Conservation (phyloP, 176 grass and related monocot genomes). For the Rhipidocladum racemiflorum region DNA sequence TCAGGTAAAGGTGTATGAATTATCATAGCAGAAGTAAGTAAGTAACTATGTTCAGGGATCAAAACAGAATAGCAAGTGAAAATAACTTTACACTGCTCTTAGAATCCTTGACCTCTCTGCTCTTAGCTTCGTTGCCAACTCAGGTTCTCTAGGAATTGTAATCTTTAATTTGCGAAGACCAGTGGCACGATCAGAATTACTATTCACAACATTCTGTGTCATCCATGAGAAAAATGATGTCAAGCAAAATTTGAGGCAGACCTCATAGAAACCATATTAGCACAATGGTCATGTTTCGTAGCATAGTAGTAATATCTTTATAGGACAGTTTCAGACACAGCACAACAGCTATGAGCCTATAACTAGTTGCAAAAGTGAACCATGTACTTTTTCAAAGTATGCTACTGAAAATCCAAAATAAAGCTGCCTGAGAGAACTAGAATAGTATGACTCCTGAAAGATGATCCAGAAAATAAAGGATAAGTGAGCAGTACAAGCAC, state of each 20-base stretch:
- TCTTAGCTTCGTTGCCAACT: constrained; percentile 68
- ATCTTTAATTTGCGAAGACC: constrained; percentile 47
- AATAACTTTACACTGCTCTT: constrained; percentile 61
- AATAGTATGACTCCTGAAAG: background rate
- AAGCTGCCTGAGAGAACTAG: background rate
- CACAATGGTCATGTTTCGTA: background rate
- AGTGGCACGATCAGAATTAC: constrained; percentile 17
- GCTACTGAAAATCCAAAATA: background rate
- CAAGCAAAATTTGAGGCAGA: constrained; percentile 10
- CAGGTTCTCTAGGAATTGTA: constrained; percentile 74
- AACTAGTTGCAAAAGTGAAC: background rate
- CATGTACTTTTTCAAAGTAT: background rate
- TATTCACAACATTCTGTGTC: constrained; percentile 29
- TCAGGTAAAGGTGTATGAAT: constrained; percentile 17
- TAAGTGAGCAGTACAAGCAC: background rate
- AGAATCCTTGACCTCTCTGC: constrained; percentile 63
- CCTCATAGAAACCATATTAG: background rate
- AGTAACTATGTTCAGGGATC: constrained; percentile 20
- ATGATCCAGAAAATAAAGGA: background rate
- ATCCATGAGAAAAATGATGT: constrained; percentile 2
- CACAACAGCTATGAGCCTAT: background rate
- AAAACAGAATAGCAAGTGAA: constrained; percentile 25
- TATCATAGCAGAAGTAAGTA: constrained; percentile 15
- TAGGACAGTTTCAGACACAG: background rate
- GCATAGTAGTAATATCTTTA: background rate